phyloP scores from a whole-genome alignment of 108 stramenopile species.

The Nitzschia palea region DNA sequence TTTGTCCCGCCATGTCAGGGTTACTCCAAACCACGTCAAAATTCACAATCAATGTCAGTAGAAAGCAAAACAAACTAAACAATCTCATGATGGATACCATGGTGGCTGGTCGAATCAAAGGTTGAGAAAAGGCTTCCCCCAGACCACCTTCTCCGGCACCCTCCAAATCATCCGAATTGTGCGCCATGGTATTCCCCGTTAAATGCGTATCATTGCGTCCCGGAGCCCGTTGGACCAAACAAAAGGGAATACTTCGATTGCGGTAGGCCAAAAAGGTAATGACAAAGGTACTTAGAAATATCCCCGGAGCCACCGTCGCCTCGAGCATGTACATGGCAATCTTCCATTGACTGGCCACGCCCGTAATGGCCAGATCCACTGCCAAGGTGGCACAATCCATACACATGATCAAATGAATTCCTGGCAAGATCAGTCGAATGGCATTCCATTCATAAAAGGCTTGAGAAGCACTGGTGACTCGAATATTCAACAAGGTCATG shows the following conservation, averaged over 20 bases:
- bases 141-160: slow-evolving; percentile 8
- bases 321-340: slow-evolving; percentile 34
- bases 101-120: slow-evolving; percentile 35
- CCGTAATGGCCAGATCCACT: slow-evolving; percentile 1
- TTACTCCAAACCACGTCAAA: slow-evolving; percentile 31
- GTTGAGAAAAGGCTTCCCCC: not conserved
- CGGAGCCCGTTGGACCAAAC: slow-evolving; percentile 30
- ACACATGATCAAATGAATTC: slow-evolving; percentile 5
- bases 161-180: slow-evolving; percentile 19
- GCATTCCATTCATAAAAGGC: slow-evolving; percentile 44
- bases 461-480: slow-evolving; percentile 11
- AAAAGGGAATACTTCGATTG: slow-evolving; percentile 36
- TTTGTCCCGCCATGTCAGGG: slow-evolving; percentile 17
- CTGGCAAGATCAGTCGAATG: slow-evolving; percentile 33
- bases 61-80: slow-evolving; percentile 14
- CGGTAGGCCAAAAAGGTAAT: slow-evolving; percentile 35
- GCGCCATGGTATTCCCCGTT: not conserved
- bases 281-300: slow-evolving; percentile 33
- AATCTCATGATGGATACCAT: slow-evolving; percentile 29
- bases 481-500: slow-evolving; percentile 20
- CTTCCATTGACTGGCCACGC: slow-evolving; percentile 13
- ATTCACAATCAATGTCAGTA: slow-evolving; percentile 25
- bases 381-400: slow-evolving; percentile 25
- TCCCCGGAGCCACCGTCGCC: slow-evolving; percentile 29
- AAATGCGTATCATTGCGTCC: slow-evolving; percentile 5